Evolutionary conservation across 164 flowering plant species (phyloP).

Genomic region (Macadamia tetraphylla): DNA sequence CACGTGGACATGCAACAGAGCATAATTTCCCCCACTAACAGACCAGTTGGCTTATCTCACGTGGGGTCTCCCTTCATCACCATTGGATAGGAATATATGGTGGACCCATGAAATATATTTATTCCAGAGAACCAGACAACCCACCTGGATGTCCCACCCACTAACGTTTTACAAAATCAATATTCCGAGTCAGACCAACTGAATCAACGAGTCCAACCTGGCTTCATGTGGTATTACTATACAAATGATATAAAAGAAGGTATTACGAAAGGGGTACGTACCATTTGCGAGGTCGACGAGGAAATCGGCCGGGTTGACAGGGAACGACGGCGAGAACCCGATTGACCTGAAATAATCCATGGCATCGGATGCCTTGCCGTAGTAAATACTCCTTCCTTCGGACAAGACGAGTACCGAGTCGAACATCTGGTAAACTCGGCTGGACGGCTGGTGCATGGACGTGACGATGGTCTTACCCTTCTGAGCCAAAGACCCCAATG

Average conservation of each 20-base stretch:
- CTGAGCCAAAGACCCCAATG: constrained; percentile 46
- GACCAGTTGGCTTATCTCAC: neutral
- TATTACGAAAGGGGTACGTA: constrained; percentile 26
- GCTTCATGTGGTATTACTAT: neutral
- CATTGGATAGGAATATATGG: no score
- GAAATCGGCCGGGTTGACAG: constrained; percentile 90
- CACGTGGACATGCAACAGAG: constrained; percentile 24
- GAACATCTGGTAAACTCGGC: constrained; percentile 76
- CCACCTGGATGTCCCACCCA: neutral
- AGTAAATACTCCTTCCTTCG: constrained; percentile 65
- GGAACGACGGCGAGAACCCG: constrained; percentile 62
- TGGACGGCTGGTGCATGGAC: constrained; percentile 89
- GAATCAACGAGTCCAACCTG: neutral
- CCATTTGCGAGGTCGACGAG: constrained; percentile 96
- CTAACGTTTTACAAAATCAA: neutral
- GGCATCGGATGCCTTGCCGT: constrained; percentile 61
- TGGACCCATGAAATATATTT: no score
- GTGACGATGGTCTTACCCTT: constrained; percentile 77
- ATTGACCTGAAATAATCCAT: constrained; percentile 61
- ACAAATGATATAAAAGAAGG: neutral
- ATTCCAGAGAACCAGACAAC: no score
- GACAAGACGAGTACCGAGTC: constrained; percentile 56
- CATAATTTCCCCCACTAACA: constrained; percentile 13
- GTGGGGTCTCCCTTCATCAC: no score
- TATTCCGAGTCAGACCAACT: neutral